phyloP scores from a whole-genome alignment of 306 rosid genomes.

The Inga leiocalycina region DNA sequence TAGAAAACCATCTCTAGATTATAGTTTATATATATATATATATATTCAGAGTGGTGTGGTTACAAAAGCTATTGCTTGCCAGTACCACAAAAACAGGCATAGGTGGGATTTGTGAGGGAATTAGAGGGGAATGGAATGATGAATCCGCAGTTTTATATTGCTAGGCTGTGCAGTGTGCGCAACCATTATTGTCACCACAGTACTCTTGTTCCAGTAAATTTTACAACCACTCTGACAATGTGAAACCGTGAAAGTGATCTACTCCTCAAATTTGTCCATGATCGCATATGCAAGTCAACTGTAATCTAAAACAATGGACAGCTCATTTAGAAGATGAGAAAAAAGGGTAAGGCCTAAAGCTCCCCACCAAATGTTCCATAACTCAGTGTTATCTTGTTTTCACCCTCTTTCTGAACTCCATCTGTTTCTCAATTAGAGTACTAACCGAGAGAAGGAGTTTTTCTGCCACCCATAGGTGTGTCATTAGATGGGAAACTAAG shows the following conservation, averaged over 20 bases:
- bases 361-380: background rate
- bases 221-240: background rate
- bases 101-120: background rate
- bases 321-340: background rate
- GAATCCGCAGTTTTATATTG: background rate
- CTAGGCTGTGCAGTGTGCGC: too few relatives aligned
- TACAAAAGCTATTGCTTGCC: slow-evolving; percentile 4
- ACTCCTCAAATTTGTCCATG: background rate
- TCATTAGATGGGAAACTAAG: background rate
- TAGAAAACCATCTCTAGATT: background rate
- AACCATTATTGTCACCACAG: background rate
- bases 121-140: background rate
- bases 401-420: slow-evolving; percentile 2
- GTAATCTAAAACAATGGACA: background rate
- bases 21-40: background rate
- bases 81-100: background rate
- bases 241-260: background rate
- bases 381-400: background rate
- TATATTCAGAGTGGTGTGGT: background rate
- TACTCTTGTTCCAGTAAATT: background rate
- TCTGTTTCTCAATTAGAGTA: background rate
- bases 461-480: background rate
- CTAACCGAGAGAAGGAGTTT: background rate
- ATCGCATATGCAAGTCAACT: background rate
- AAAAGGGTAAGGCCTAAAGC: background rate